Conservation (phyloP, 2,329 filamentous ascomycete species). For the Pseudogymnoascus sp. region DNA sequence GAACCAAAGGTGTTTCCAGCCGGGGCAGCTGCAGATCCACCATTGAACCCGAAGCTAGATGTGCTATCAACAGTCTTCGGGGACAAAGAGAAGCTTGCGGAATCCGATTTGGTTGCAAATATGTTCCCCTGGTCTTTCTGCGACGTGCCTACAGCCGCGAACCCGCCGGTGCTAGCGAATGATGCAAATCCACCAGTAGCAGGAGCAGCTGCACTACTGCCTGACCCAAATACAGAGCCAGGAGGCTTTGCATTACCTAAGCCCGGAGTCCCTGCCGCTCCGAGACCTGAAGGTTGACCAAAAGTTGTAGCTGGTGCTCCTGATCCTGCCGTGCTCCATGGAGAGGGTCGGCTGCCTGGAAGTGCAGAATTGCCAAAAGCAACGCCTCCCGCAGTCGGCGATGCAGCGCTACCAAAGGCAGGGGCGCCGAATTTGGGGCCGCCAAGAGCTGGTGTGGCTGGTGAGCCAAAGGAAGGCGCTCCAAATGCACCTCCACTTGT, state of each 20-base stretch:
- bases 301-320: constrained; percentile 37
- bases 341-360: constrained; percentile 42
- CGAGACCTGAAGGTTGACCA: constrained; percentile 46
- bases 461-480: constrained; percentile 25
- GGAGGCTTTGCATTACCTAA: constrained; percentile 30
- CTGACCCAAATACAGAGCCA: constrained; percentile 31
- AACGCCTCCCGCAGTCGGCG: constrained; percentile 16
- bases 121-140: constrained; percentile 29
- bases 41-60: constrained; percentile 15
- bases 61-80: constrained; percentile 30
- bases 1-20: constrained; percentile 26
- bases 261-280: constrained; percentile 29
- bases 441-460: constrained; percentile 28
- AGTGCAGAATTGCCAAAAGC: constrained; percentile 29
- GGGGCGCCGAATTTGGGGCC: constrained; percentile 29
- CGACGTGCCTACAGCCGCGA: constrained; percentile 33
- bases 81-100: constrained; percentile 1
- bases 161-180: constrained; percentile 49
- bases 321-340: constrained; percentile 38
- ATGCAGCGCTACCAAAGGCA: constrained; percentile 44
- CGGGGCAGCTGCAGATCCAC: constrained; percentile 4
- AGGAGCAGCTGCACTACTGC: constrained; percentile 26
- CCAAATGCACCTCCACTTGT: constrained; percentile 18
- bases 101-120: constrained; percentile 21
- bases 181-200: constrained; percentile 43